These are phyloP conservation scores for Beauveria medogensis DNA, from an alignment of 2,329 filamentous ascomycete genomes.

Conservation along the genomic window DNA sequence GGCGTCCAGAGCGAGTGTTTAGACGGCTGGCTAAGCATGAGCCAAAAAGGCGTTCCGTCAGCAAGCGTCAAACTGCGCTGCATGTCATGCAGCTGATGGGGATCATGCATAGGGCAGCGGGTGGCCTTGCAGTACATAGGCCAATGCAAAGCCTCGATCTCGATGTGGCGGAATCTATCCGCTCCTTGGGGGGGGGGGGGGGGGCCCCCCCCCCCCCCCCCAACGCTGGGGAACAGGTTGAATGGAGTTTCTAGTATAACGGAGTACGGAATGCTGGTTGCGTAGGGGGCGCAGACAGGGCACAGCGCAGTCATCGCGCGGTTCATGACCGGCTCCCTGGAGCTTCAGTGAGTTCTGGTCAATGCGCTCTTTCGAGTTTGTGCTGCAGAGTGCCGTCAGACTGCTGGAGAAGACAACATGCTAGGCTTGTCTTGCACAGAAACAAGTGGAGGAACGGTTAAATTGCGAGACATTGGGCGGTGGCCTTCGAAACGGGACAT, in stretches of 20 bases:
- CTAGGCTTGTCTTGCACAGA: neutral
- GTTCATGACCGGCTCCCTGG: neutral
- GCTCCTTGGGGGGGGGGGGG: neutral
- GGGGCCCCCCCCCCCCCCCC: no score
- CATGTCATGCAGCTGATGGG: neutral
- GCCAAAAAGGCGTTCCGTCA: neutral
- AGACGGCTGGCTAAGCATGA: neutral
- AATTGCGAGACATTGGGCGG: conserved; percentile 7
- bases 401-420: neutral
- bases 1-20: neutral
- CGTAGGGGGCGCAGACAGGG: no score
- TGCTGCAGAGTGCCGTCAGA: neutral
- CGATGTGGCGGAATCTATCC: conserved; percentile 5
- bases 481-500: conserved; percentile 1
- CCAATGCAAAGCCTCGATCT: neutral
- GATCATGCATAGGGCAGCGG: neutral
- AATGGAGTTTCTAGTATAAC: neutral
- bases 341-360: neutral
- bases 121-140: neutral
- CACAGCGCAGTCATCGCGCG: no score
- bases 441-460: conserved; percentile 6
- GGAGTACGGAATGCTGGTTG: no score
- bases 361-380: neutral
- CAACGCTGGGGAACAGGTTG: neutral
- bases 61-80: neutral